Conservation (phyloP, 345 rosid genomes). For the Hibiscus mutabilis region DNA sequence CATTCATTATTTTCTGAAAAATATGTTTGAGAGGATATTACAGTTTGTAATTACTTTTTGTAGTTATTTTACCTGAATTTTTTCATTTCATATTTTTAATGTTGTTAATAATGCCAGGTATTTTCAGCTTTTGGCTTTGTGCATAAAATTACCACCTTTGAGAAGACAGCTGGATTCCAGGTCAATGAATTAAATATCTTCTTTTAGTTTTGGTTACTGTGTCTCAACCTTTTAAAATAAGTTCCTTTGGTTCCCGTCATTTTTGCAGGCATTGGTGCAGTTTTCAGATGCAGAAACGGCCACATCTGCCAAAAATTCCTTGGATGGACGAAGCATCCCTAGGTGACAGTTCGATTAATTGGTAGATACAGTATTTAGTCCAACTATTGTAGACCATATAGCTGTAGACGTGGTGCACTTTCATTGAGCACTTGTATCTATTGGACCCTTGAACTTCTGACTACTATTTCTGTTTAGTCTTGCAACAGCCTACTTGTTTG, state of each 20-base stretch:
- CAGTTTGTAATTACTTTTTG: neutral
- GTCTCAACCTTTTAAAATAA: conserved; percentile 3
- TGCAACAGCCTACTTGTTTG: neutral
- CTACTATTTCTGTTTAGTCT: neutral
- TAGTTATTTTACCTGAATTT: neutral
- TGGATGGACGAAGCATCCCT: conserved; percentile 98
- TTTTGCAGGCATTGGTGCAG: conserved; percentile 90
- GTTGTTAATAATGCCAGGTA: conserved; percentile 58
- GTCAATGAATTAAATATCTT: conserved; percentile 21
- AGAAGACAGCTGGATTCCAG: conserved; percentile 98
- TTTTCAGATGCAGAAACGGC: conserved; percentile 94
- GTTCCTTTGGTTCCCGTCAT: conserved; percentile 8
- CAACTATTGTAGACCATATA: conserved; percentile 33
- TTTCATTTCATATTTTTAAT: conserved; percentile 21
- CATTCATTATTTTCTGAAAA: neutral
- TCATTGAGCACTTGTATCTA: conserved; percentile 12
- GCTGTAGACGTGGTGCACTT: conserved; percentile 16
- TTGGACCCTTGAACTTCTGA: conserved; percentile 8
- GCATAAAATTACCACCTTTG: conserved; percentile 95
- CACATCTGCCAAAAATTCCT: conserved; percentile 73
- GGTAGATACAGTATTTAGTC: conserved; percentile 59
- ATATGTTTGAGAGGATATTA: neutral
- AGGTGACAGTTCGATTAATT: conserved; percentile 81
- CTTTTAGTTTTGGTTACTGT: conserved; percentile 4
- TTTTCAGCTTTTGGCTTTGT: conserved; percentile 99